These are phyloP conservation scores for Metschnikowia lachancei DNA, from an alignment of 805 yeast species.

Conservation along the genomic window DNA sequence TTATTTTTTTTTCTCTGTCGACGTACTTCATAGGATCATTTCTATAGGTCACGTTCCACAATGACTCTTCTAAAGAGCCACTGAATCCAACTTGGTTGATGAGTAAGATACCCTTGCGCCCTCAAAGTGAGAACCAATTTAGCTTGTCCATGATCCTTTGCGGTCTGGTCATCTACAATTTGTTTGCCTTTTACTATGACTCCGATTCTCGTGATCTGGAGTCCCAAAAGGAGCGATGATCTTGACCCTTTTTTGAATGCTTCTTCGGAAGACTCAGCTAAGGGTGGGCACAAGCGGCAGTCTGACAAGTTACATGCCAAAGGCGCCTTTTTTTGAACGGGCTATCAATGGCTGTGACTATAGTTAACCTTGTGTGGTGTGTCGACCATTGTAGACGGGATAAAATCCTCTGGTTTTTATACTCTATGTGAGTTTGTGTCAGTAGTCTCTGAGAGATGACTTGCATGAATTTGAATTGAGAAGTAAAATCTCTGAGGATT, in stretches of 20 bases:
- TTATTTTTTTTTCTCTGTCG: constrained; percentile 65
- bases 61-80: constrained; percentile 98
- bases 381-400: constrained; percentile 66
- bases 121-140: constrained; percentile 76
- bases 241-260: constrained; percentile 88
- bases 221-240: constrained; percentile 94
- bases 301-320: constrained; percentile 91
- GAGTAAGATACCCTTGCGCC: constrained; percentile 85
- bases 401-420: too few relatives aligned
- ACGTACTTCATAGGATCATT: constrained; percentile 99
- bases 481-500: background rate
- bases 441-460: background rate
- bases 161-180: constrained; percentile 79
- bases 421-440: background rate
- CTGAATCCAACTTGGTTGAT: constrained; percentile 99
- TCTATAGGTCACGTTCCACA: constrained; percentile 99
- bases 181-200: constrained; percentile 51
- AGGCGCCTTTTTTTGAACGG: constrained; percentile 97
- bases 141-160: constrained; percentile 87
- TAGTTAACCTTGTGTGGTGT: constrained; percentile 98
- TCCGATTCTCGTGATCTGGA: constrained; percentile 28
- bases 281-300: constrained; percentile 99
- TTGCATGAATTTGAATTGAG: background rate
- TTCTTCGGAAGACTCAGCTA: constrained; percentile 76
- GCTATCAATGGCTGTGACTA: constrained; percentile 98